Conservation (phyloP, 2,329 filamentous ascomycete species). For the Fusarium fujikuroi region DNA sequence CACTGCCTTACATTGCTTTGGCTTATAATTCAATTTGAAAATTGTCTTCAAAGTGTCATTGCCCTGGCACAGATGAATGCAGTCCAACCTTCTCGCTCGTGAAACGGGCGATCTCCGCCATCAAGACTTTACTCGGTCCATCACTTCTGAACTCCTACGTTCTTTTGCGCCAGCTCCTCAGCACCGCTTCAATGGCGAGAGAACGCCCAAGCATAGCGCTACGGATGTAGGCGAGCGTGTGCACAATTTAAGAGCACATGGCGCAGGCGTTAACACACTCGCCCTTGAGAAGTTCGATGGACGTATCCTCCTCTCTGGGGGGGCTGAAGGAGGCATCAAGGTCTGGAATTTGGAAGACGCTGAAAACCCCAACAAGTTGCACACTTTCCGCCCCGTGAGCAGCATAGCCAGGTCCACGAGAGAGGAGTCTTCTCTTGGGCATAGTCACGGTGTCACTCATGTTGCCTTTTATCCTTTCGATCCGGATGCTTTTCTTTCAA, state of each 20-base stretch:
- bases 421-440: slow-evolving; percentile 50
- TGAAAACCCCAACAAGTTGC: slow-evolving; percentile 55
- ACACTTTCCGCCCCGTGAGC: slow-evolving; percentile 65
- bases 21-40: neutral
- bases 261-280: slow-evolving; percentile 81
- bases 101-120: slow-evolving; percentile 75
- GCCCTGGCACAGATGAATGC: slow-evolving; percentile 60
- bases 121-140: slow-evolving; percentile 71
- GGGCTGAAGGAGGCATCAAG: slow-evolving; percentile 84
- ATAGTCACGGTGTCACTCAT: slow-evolving; percentile 79
- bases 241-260: slow-evolving; percentile 71
- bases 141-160: slow-evolving; percentile 73
- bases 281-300: slow-evolving; percentile 86
- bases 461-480: slow-evolving; percentile 84
- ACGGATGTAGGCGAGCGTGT: slow-evolving; percentile 44
- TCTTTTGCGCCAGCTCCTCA: slow-evolving; percentile 75
- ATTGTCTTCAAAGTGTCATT: neutral
- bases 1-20: neutral
- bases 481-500: slow-evolving; percentile 77
- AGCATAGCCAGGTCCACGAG: slow-evolving; percentile 58
- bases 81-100: slow-evolving; percentile 82
- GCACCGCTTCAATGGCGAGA: slow-evolving; percentile 74
- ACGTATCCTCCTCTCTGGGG: slow-evolving; percentile 80
- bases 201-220: slow-evolving; percentile 17
- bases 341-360: slow-evolving; percentile 85